Evolutionary conservation across 2,329 filamentous ascomycete species (phyloP).

Genomic region (Microcyclospora tardicrescens): DNA sequence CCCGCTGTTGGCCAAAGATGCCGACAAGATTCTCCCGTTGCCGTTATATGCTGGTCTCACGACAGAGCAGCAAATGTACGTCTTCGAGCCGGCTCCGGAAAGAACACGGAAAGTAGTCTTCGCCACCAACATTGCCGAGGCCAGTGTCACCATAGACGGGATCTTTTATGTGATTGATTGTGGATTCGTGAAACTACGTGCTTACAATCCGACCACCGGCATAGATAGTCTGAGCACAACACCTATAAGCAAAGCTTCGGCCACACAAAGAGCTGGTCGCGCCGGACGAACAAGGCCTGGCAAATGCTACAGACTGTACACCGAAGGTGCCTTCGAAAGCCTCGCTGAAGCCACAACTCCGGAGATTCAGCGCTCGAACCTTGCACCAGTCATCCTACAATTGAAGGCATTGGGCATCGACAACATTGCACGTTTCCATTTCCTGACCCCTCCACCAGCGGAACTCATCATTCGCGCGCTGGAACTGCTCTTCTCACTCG

Average conservation of each 20-base stretch:
- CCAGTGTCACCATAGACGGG: slow-evolving; percentile 85
- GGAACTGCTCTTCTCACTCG: slow-evolving; percentile 75
- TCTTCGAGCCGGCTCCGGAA: slow-evolving; percentile 73
- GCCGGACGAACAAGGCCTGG: slow-evolving; percentile 80
- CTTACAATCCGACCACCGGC: slow-evolving; percentile 70
- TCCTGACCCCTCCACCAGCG: slow-evolving; percentile 71
- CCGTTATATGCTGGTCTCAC: slow-evolving; percentile 83
- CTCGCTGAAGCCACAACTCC: slow-evolving; percentile 65
- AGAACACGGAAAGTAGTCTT: slow-evolving; percentile 84
- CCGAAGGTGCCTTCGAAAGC: slow-evolving; percentile 54
- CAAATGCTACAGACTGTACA: slow-evolving; percentile 90
- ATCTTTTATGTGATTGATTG: slow-evolving; percentile 84
- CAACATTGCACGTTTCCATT: slow-evolving; percentile 84
- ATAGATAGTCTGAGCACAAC: slow-evolving; percentile 79
- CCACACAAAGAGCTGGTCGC: slow-evolving; percentile 79
- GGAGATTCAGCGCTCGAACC: slow-evolving; percentile 83
- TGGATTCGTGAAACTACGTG: slow-evolving; percentile 80
- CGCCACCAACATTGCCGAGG: slow-evolving; percentile 91
- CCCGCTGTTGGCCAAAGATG: slow-evolving; percentile 46
- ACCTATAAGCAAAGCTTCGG: slow-evolving; percentile 77
- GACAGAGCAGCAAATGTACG: slow-evolving; percentile 85
- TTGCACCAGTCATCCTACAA: slow-evolving; percentile 78
- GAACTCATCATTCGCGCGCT: slow-evolving; percentile 75
- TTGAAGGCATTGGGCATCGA: slow-evolving; percentile 92
- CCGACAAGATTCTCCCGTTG: slow-evolving; percentile 52